Conservation (phyloP, 306 rosid species). For the Inga oerstediana region DNA sequence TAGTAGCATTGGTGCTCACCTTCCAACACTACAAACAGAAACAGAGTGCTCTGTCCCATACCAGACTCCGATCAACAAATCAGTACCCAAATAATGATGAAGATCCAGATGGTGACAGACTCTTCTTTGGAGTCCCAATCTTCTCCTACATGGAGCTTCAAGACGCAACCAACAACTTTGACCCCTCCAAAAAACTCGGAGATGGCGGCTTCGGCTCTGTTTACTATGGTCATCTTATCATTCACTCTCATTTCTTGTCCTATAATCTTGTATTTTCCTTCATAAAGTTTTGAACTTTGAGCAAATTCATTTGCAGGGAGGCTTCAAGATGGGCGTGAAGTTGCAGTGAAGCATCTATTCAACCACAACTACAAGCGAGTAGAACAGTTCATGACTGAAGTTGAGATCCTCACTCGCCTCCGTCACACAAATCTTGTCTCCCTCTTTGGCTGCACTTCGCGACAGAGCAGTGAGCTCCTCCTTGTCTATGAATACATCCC, state of each 20-base stretch:
- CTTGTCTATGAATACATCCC: conserved; percentile 72
- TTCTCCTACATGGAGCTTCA: conserved; percentile 59
- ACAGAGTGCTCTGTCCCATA: background rate
- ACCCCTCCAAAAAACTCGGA: conserved; percentile 52
- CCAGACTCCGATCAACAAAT: conserved; percentile 4
- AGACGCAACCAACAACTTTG: conserved; percentile 61
- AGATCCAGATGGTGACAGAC: conserved; percentile 36
- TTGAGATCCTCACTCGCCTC: conserved; percentile 58
- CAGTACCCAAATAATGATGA: background rate
- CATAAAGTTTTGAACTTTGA: background rate
- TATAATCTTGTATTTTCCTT: background rate
- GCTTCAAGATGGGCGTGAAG: conserved; percentile 73
- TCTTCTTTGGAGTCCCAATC: conserved; percentile 50
- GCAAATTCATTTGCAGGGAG: conserved; percentile 36
- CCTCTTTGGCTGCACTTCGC: conserved; percentile 72
- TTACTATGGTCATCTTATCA: conserved; percentile 49
- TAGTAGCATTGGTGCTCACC: no score
- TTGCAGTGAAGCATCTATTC: conserved; percentile 62
- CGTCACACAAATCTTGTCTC: conserved; percentile 61
- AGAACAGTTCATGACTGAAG: conserved; percentile 69
- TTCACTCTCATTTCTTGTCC: background rate
- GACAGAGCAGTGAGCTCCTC: conserved; percentile 51
- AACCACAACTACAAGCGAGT: conserved; percentile 51
- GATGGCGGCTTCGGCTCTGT: conserved; percentile 76
- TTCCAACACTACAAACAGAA: no score